Evolutionary conservation across 2,329 filamentous ascomycete species (phyloP), one percentile per base, ranked within the genome.

Genomic region (Sphaerulina vaccinii): DNA sequence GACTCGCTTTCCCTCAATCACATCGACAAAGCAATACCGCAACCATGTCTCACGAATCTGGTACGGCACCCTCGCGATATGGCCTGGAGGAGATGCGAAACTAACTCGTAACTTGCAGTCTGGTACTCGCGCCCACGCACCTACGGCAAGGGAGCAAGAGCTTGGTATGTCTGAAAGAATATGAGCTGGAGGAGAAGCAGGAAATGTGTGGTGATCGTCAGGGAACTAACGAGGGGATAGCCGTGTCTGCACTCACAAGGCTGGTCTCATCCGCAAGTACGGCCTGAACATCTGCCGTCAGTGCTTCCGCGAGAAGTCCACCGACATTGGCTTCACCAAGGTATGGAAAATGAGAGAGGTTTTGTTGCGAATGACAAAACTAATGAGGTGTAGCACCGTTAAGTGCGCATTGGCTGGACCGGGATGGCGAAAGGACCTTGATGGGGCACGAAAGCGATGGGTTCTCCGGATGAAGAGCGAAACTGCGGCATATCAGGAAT

Each of bases 181-280:
- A 51, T 37, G 41, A 27, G 22, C 39, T 52, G 45, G 23, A 37
- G 45, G 15, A n/a, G n/a, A 51, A 13, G 3, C 18, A 22, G 40
- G 33, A 38, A 57, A 48, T 55, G 45, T 40, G 49, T 46, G 54
- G 57, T 32, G 52, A 55, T 55, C 57, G 61, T 18, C 23, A 15
- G 29, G 23, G n/a, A 15, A 24, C 66, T 69, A 58, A 68, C 58
- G 56, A 43, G 49, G 22, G 41, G 39, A 67, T 70, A 88, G 85
- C 82, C 86, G 85, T 72, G 85, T 88, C 73, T 88, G 85, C 89
- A 90, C 90, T 74, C 92, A 99, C 88, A 86, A 84, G 74, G 92
- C 93, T 72, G 93, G 93, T 95, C 86, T 99, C 68, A 96, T 99
- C 85, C 91, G 93, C 83, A 99, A 99, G 83, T 99, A 99, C 82